Conservation (phyloP, 2,329 filamentous ascomycete species). For the Stachybotrys chartarum region DNA sequence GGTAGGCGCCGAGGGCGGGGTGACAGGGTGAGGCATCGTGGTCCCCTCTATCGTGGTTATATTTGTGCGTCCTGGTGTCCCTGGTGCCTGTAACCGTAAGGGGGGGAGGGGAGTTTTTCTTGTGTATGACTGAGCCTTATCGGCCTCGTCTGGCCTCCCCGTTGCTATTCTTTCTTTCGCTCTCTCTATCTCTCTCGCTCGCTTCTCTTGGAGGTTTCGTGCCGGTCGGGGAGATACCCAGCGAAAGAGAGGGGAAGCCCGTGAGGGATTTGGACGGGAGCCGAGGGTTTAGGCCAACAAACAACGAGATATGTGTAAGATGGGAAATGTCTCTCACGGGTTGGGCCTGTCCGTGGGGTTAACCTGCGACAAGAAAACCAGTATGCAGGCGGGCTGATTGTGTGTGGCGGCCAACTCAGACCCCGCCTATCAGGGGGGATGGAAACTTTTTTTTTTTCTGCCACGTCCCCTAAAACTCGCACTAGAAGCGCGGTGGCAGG, state of each 20-base stretch:
- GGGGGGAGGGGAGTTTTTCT: constrained; percentile 1
- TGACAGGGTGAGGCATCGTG: constrained; percentile 41
- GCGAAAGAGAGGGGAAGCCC: not conserved
- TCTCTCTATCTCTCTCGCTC: not conserved
- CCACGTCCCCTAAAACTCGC: not conserved
- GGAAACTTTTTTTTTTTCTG: not conserved
- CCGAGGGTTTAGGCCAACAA: too few species aligned
- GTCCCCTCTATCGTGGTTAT: constrained; percentile 3
- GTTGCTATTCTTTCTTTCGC: not conserved
- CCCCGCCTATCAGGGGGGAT: not conserved
- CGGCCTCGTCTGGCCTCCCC: not conserved
- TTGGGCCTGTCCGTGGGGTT: not conserved
- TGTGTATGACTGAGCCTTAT: not conserved
- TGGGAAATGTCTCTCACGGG: not conserved
- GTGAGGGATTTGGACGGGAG: not conserved
- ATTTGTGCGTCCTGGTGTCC: not conserved
- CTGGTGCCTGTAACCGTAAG: not conserved
- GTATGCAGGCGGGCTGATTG: not conserved
- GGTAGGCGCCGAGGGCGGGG: constrained; percentile 32
- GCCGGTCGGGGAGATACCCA: not conserved
- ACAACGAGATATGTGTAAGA: not conserved
- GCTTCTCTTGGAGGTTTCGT: not conserved
- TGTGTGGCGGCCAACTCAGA: not conserved
- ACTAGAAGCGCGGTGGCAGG: not conserved
- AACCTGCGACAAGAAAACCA: too few species aligned